Evolutionary conservation across 306 rosid species (phyloP), one percentile per base, ranked within the genome.

Genomic region (Dalbergia oliveri): DNA sequence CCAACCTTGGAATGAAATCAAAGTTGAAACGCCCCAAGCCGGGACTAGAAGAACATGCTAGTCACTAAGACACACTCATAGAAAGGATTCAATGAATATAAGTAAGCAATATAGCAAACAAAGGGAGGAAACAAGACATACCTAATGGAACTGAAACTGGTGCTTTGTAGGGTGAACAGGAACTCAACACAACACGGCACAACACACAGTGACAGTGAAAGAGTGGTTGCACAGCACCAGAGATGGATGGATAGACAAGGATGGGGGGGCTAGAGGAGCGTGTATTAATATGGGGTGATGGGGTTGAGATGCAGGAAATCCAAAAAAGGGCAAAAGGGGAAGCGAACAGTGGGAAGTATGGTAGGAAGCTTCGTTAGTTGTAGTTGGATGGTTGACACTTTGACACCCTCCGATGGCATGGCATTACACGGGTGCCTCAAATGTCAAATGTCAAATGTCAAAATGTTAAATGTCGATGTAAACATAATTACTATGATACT

Each of bases 331-430:
- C 19, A 35, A 45, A 60, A 73, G 66, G 62, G 75, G 81, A 87
- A 78, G 80, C 37, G 33, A 16, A 90, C 87, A 39, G 81, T 50
- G 51, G 79, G 83, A 89, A 86, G 85, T 67, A 56, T 78, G 86
- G 89, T 80, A 76, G 86, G 97, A 93, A 90, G 92, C 78, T 90
- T 93, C 97, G 79, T 62, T 69, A 73, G 78, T 81, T 31, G 83
- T 87, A 82, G 88, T 86, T 83, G 88, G 87, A 66, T 69, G 67
- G 57, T 66, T 44, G 69, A 63, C 79, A 73, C 71, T 84, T 65
- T 12, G 15, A 56, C 78, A 74, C 76, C 71, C 18, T 74, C 60
- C 69, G 3, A 62, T 18, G 6, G n/a, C 45, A 77, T 14, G 23
- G 3, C 37, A 71, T 12, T 69, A 76, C 85, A 71, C 77, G 80